These are phyloP conservation scores for Candida taoyuanica DNA, from an alignment of 805 yeast species.

Conservation along the genomic window DNA sequence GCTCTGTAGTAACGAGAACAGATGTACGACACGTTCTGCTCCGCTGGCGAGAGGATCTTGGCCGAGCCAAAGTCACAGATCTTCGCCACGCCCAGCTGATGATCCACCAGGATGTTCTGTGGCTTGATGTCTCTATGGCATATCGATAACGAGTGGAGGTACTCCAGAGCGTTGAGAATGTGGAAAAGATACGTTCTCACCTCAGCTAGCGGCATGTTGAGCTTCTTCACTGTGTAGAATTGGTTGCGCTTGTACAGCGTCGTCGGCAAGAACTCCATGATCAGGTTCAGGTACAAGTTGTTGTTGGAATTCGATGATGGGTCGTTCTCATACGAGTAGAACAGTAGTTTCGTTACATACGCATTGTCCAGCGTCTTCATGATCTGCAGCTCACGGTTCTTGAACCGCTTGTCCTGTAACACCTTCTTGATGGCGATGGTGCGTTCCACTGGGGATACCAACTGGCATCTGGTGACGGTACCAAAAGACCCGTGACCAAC, in stretches of 20 bases:
- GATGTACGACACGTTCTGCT: slow-evolving; percentile 93
- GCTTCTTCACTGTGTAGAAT: slow-evolving; percentile 69
- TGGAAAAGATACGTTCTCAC: slow-evolving; percentile 81
- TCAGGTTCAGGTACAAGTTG: slow-evolving; percentile 82
- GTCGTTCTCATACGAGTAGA: slow-evolving; percentile 81
- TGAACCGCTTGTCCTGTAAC: slow-evolving; percentile 91
- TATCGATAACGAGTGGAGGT: slow-evolving; percentile 70
- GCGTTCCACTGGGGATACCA: slow-evolving; percentile 61
- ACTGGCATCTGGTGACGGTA: slow-evolving; percentile 85
- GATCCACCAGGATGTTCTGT: slow-evolving; percentile 83
- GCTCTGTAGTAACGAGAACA: slow-evolving; percentile 97
- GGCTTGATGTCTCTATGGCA: slow-evolving; percentile 96
- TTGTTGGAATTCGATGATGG: slow-evolving; percentile 29
- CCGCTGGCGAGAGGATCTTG: slow-evolving; percentile 80
- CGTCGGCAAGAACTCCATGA: slow-evolving; percentile 92
- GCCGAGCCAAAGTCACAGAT: slow-evolving; percentile 97
- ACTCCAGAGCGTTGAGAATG: slow-evolving; percentile 70
- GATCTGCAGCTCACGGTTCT: slow-evolving; percentile 90
- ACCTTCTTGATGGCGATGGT: slow-evolving; percentile 93
- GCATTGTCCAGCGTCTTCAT: slow-evolving; percentile 87
- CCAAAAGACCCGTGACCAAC: slow-evolving; percentile 99
- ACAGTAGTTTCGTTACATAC: slow-evolving; percentile 81
- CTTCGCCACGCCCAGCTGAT: slow-evolving; percentile 77
- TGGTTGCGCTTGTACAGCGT: slow-evolving; percentile 88
- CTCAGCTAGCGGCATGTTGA: slow-evolving; percentile 84